phyloP scores from a whole-genome alignment of 805 yeast genomes.

The Candida coleopterorum region DNA sequence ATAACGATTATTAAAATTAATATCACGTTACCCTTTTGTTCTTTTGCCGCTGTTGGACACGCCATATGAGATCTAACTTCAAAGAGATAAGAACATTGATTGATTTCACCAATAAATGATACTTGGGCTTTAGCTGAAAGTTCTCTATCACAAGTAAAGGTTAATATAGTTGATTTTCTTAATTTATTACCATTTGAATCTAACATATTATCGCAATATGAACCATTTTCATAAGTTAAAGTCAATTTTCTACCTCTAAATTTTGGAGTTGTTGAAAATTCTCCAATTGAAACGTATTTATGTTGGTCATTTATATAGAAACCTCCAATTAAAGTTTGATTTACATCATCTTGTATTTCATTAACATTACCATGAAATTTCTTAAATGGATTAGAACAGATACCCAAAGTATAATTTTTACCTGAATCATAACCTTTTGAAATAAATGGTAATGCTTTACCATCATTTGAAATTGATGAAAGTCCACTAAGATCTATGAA shows the following conservation, averaged over 20 bases:
- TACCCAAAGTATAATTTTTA: constrained; percentile 58
- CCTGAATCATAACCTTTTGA: constrained; percentile 69
- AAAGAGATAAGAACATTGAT: constrained; percentile 79
- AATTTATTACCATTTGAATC: constrained; percentile 39
- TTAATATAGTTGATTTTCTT: constrained; percentile 59
- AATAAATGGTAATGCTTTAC: constrained; percentile 51
- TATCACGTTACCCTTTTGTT: constrained; percentile 12
- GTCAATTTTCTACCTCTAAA: constrained; percentile 70
- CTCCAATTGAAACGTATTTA: constrained; percentile 46
- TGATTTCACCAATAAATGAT: constrained; percentile 62
- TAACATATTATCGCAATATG: constrained; percentile 44
- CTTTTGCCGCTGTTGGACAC: constrained; percentile 71
- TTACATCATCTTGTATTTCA: constrained; percentile 39
- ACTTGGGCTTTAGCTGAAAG: constrained; percentile 60
- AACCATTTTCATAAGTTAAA: constrained; percentile 67
- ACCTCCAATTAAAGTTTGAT: constrained; percentile 39
- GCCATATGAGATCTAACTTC: constrained; percentile 84
- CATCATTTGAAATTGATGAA: constrained; percentile 43
- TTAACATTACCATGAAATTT: constrained; percentile 31
- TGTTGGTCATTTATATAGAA: constrained; percentile 37
- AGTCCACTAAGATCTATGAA: constrained; percentile 50
- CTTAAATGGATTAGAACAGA: constrained; percentile 43
- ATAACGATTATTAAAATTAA: constrained; percentile 1
- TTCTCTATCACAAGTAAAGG: constrained; percentile 78
- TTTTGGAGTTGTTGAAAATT: constrained; percentile 53